Evolutionary conservation across 1,139 yeast genomes (phyloP), one percentile per base, ranked within the genome.

Genomic region (Kodamaea derodonti): DNA sequence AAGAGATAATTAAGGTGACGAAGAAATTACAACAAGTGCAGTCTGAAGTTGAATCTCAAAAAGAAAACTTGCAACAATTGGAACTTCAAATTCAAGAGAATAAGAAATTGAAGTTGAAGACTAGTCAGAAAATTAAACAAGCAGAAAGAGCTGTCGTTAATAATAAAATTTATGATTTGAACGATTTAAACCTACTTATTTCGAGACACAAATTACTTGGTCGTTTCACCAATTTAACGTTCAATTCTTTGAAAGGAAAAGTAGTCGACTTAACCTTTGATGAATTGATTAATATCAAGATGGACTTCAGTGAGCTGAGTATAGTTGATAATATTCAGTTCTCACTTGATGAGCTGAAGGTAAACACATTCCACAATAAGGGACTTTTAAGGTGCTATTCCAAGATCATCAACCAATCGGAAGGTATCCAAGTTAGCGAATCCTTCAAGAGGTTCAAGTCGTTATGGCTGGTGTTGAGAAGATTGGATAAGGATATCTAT

Each of bases 401-500:
- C 17, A 27, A 32, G 14, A 4, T 31, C 3, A 23, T 31, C 3
- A 18, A 30, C 14, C 20, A 15, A n/a, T 5, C 26, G 9, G 26
- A 20, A 11, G 29, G 24, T 12, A 18, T 23, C 14, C 18, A 33
- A 34, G 34, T 20, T 18, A 18, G 9, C 9, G 46, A 47, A 24
- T 37, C 40, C 12, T 49, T 58, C 29, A 35, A 35, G 8, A 33
- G 34, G 8, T 51, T 62, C 36, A 38, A 39, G 13, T 36, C 33
- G 2, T 30, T 40, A 14, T 65, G 67, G 60, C 31, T 33, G 2
- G 36, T 35, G 14, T 43, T 60, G 14, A 44, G 42, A 22, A 33
- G 37, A 14, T 34, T 66, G 4, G 71, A 65, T 41, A 17, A 34
- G 4, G 64, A 57, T 23, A 40, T 65, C 4, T 55, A 52, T 47